Conservation (phyloP, 108 stramenopile species). For the Thalassiosira profunda region DNA sequence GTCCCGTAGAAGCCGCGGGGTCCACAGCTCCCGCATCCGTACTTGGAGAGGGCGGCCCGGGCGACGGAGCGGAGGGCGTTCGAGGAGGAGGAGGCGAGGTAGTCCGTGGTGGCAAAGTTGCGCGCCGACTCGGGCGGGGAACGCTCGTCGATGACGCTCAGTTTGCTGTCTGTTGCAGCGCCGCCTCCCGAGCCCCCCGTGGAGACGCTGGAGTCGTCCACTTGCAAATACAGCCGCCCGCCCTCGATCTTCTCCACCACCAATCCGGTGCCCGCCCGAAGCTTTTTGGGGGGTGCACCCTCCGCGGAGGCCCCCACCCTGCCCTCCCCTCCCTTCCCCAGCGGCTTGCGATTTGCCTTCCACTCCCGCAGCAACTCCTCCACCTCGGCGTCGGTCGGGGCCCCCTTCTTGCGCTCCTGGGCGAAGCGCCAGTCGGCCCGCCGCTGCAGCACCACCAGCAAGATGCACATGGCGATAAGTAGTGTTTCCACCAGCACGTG, state of each 20-base stretch:
- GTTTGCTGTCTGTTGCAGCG: neutral
- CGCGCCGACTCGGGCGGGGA: constrained; percentile 65
- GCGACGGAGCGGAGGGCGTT: constrained; percentile 18
- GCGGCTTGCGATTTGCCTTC: constrained; percentile 78
- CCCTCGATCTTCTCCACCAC: constrained; percentile 38
- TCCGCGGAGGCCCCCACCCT: neutral
- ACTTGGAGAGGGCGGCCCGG: constrained; percentile 60
- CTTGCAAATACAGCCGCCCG: constrained; percentile 13
- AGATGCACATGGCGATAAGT: constrained; percentile 86
- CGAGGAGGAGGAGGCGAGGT: constrained; percentile 66
- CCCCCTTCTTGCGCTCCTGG: constrained; percentile 51
- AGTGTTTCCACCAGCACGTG: constrained; percentile 97
- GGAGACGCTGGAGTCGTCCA: constrained; percentile 10
- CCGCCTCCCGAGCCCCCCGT: neutral
- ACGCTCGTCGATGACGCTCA: neutral
- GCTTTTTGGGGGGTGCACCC: neutral
- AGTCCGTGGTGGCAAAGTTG: constrained; percentile 91
- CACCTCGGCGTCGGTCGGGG: constrained; percentile 57
- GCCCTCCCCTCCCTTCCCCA: constrained; percentile 47
- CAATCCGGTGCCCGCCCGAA: neutral
- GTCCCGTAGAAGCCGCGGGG: constrained; percentile 99
- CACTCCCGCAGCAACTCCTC: constrained; percentile 94
- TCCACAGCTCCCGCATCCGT: constrained; percentile 98
- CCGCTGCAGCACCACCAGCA: constrained; percentile 72
- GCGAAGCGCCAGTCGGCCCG: constrained; percentile 53